Percentiles rank a stretch among this genome's conserved stretches.
These are phyloP conservation scores for Iberis pinnata DNA, from an alignment of 345 rosid genomes.

Conservation along the genomic window DNA sequence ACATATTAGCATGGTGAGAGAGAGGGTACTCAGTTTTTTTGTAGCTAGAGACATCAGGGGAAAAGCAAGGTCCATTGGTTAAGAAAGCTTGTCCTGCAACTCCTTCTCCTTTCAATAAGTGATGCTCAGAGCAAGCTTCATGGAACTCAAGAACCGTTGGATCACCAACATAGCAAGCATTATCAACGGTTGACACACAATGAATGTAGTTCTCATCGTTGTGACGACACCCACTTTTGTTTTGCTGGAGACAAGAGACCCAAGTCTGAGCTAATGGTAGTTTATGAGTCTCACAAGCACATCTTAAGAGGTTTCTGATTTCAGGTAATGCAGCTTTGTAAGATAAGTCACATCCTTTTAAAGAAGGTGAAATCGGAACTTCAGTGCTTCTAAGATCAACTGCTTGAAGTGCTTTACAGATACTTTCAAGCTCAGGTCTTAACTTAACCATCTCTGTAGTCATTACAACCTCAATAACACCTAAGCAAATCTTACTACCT, in stretches of 20 bases:
- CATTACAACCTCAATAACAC: conserved; percentile 86
- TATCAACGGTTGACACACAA: conserved; percentile 77
- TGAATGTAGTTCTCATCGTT: conserved; percentile 55
- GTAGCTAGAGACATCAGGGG: conserved; percentile 50
- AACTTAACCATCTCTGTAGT: conserved; percentile 61
- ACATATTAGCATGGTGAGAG: conserved; percentile 89
- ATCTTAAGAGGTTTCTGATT: conserved; percentile 60
- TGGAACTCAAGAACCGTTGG: conserved; percentile 51
- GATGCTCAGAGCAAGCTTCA: conserved; percentile 93
- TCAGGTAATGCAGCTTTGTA: conserved; percentile 74
- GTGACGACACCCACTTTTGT: conserved; percentile 76
- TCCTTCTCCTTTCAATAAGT: conserved; percentile 87
- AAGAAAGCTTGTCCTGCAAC: conserved; percentile 77
- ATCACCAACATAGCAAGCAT: conserved; percentile 61
- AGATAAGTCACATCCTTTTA: conserved; percentile 36
- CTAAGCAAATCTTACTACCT: conserved; percentile 72
- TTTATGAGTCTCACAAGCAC: conserved; percentile 66
- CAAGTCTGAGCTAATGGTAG: conserved; percentile 86
- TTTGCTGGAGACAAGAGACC: conserved; percentile 72
- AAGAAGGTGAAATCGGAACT: too few relatives aligned
- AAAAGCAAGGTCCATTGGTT: conserved; percentile 88
- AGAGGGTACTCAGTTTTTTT: conserved; percentile 77
- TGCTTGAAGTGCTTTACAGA: conserved; percentile 87
- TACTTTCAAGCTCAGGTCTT: conserved; percentile 67
- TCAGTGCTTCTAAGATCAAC: conserved; percentile 65